phyloP scores from a whole-genome alignment of 2,329 filamentous ascomycete genomes.

The Pestalotiopsis sp. region DNA sequence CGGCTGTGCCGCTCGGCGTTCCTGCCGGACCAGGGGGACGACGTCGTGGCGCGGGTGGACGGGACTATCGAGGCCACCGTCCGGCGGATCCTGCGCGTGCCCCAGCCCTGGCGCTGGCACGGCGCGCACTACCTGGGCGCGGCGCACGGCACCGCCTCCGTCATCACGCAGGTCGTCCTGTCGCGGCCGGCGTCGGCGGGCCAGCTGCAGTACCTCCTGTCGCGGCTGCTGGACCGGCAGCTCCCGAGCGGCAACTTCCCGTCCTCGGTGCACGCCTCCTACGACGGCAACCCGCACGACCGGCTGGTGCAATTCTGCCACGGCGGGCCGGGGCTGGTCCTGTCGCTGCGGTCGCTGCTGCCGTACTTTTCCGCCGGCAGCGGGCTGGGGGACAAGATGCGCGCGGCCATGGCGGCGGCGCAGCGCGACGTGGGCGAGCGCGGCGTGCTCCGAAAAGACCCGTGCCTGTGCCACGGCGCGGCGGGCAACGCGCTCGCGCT shows the following conservation, averaged over 20 bases:
- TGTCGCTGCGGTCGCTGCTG: constrained; percentile 58
- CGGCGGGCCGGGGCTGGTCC: constrained; percentile 65
- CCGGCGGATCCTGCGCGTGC: constrained; percentile 59
- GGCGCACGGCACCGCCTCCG: constrained; percentile 69
- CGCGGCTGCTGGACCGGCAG: constrained; percentile 61
- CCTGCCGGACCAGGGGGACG: constrained; percentile 45
- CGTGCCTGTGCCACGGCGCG: constrained; percentile 68
- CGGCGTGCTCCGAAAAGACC: constrained; percentile 65
- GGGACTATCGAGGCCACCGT: constrained; percentile 59
- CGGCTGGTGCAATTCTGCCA: constrained; percentile 67
- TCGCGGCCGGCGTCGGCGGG: constrained; percentile 58
- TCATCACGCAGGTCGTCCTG: constrained; percentile 69
- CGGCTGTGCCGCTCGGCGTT: constrained; percentile 54
- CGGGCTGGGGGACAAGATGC: constrained; percentile 52
- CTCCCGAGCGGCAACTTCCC: constrained; percentile 66
- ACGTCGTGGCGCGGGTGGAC: constrained; percentile 51
- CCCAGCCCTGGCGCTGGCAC: constrained; percentile 63
- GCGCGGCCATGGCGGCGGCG: constrained; percentile 52
- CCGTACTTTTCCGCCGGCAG: constrained; percentile 53
- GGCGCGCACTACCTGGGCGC: constrained; percentile 66
- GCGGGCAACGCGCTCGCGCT: constrained; percentile 61
- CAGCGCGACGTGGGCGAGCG: constrained; percentile 57
- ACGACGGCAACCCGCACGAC: constrained; percentile 20
- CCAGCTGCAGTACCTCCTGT: constrained; percentile 55
- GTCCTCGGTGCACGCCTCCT: constrained; percentile 43